phyloP scores from a whole-genome alignment of 2,329 filamentous ascomycete species.

The Cordyceps javanica region DNA sequence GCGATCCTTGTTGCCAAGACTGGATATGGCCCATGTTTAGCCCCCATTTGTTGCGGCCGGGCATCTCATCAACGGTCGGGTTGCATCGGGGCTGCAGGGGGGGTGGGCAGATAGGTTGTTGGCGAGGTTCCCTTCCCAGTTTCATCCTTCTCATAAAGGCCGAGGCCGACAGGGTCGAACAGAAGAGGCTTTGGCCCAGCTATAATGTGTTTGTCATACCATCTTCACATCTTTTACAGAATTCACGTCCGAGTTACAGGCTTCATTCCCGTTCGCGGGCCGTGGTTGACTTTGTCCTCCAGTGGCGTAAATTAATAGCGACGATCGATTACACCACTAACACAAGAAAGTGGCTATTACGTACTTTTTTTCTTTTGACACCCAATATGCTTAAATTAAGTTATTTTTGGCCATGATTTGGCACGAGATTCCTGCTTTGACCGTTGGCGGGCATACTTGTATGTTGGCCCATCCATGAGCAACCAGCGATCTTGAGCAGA shows the following conservation, averaged over 20 bases:
- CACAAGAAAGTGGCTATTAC: neutral
- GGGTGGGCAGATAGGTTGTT: neutral
- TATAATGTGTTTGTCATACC: neutral
- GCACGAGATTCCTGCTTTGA: no score
- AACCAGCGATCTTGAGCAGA: no score
- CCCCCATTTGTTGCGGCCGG: neutral
- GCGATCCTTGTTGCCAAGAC: neutral
- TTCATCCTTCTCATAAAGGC: no score
- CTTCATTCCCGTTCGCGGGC: neutral
- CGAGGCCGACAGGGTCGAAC: neutral
- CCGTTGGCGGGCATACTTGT: neutral
- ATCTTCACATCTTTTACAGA: neutral
- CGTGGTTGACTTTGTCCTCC: no score
- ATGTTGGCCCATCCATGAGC: neutral
- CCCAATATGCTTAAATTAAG: neutral
- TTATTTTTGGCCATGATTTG: neutral
- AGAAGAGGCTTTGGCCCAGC: neutral
- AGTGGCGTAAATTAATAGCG: neutral
- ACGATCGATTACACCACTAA: neutral
- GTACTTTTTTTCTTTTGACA: neutral
- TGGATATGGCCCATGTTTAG: neutral
- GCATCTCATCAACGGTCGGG: neutral
- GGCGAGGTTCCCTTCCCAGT: neutral
- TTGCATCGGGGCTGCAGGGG: neutral
- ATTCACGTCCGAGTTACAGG: no score